A percentile compares a stretch with the other conserved stretches of the same genome.
Evolutionary conservation across 306 rosid species (phyloP).

Genomic region (Dryas drummondii): DNA sequence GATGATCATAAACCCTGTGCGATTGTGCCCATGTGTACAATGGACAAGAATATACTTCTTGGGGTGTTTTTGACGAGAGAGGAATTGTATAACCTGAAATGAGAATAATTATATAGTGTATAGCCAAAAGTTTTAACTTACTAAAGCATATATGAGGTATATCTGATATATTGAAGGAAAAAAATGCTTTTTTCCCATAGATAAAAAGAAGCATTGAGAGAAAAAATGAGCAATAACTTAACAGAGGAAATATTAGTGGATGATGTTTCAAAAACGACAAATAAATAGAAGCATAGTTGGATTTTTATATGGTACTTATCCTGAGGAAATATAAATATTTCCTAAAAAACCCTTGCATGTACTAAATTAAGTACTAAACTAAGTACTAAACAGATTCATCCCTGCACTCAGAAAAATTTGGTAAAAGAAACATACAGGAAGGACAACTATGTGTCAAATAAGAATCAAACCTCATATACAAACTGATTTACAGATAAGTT

Average conservation of each 20-base stretch:
- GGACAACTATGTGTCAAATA: slow-evolving; percentile 20
- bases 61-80: slow-evolving; percentile 77
- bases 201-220: neutral
- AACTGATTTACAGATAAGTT: slow-evolving; percentile 81
- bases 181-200: neutral
- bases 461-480: slow-evolving; percentile 82
- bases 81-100: slow-evolving; percentile 77
- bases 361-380: neutral
- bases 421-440: neutral
- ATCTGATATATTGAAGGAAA: neutral
- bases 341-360: neutral
- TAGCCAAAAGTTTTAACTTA: neutral
- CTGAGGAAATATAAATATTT: neutral
- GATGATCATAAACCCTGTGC: slow-evolving; percentile 95
- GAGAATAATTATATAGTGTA: slow-evolving; percentile 18
- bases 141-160: slow-evolving; percentile 3
- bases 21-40: slow-evolving; percentile 98
- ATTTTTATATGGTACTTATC: neutral
- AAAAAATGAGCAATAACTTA: neutral
- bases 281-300: neutral
- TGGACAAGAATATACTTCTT: slow-evolving; percentile 95
- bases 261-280: neutral
- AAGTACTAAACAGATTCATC: neutral
- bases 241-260: neutral
- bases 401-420: neutral